phyloP scores from a whole-genome alignment of 176 grass and related monocot genomes.

The Hordeum marinum region DNA sequence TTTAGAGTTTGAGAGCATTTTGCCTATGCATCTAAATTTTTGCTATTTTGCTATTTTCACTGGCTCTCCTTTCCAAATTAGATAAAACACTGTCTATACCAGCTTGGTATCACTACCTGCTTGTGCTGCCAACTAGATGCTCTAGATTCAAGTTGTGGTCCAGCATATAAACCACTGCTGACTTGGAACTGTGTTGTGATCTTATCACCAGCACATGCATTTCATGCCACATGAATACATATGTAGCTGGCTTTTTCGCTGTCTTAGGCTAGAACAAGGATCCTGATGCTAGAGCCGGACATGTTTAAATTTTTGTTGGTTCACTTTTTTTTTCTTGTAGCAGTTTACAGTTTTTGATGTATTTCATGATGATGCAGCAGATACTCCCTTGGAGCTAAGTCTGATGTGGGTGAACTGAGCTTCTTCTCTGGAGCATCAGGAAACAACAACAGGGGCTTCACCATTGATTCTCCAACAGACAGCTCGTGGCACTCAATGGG shows the following conservation, averaged over 20 bases:
- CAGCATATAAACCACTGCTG: neutral
- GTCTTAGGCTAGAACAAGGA: neutral
- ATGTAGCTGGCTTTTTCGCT: neutral
- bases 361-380: slow-evolving; percentile 43
- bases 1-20: neutral
- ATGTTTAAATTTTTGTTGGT: neutral
- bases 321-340: neutral
- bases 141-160: neutral
- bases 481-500: slow-evolving; percentile 58
- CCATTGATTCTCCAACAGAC: slow-evolving; percentile 45
- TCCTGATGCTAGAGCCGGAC: neutral
- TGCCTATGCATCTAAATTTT: neutral
- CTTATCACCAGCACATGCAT: neutral
- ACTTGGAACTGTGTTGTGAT: neutral
- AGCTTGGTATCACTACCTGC: neutral
- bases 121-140: neutral
- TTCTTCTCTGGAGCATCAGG: slow-evolving; percentile 76
- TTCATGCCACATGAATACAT: neutral
- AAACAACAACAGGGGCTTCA: slow-evolving; percentile 52
- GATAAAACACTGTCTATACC: neutral
- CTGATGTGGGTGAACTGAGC: slow-evolving; percentile 56
- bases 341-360: neutral
- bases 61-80: neutral
- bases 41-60: neutral
- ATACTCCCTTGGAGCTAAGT: slow-evolving; percentile 60